Base-by-base conservation (phyloP, 2,329 filamentous ascomycete genomes). In the Samsoniella hepiali region DNA sequence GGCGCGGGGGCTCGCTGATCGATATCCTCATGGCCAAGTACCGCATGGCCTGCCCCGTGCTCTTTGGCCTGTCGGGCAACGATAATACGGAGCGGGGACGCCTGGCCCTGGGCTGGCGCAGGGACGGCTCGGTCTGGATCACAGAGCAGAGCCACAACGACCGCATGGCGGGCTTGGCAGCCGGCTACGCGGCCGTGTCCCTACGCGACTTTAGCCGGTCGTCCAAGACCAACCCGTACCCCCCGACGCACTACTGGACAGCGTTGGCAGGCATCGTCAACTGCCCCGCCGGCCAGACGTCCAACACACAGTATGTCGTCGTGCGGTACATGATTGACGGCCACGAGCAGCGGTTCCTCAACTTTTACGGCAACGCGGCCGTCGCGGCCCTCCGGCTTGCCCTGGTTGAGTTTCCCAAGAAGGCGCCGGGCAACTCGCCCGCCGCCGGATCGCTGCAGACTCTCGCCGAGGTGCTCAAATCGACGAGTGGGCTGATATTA, bases 21-120 rank as follows among this genome's bases (percentile, higher is more conserved):
- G 91, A 96, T 72, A 91, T 98, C 64, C 81, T 98, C 36, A 88
- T 96, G 70, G 81, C 93, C 62, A 97, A 98, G 75, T 90, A 91
- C 70, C 87, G 93, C 65, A 81, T 90, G 17, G 82, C 86, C 3
- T 96, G 92, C 70, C 94, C 95, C 0, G 88, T 93, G 1, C 80
- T 99, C 0, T 98, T 96, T 73, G 94, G 94, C 22, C 86, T 93
- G 67, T 83, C 86, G 50, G 93, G 91, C 31, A 87, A 81, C 66
- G 91, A 96, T 73, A 87, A 82, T 65, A 96, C 88, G 0, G 83
- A 87, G 53, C 79, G 81, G 11, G 92, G 91, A 1, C 84, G 88
- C 13, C 68, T 76, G 22, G 82, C 84, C n/a, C 76, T 96, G 2
- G 92, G 91, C 0, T 96, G 92, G 91, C 84, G 81, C 75, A 85